Evolutionary conservation across 495 filamentous ascomycete species (phyloP).

Genomic region (Xylaria flabelliformis): DNA sequence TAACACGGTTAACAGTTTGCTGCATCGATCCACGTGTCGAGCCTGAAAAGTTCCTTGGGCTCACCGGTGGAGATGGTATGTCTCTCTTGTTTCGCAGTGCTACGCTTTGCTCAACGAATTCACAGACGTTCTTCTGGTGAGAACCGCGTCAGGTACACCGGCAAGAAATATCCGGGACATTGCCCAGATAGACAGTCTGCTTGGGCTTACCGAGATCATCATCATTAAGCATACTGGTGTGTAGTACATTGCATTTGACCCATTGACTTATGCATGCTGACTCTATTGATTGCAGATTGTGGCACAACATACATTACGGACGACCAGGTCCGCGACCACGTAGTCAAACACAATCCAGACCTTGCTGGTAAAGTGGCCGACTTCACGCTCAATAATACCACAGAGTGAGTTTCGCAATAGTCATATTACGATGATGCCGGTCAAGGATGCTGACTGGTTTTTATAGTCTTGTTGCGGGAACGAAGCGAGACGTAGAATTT

Average conservation of each 20-base stretch:
- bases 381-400: background rate
- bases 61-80: slow-evolving; percentile 1
- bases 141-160: slow-evolving; percentile 16
- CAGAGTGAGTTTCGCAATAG: background rate
- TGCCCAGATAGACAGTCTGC: background rate
- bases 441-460: background rate
- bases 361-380: slow-evolving; percentile 4
- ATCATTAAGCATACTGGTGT: slow-evolving; percentile 15
- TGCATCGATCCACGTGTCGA: slow-evolving; percentile 15
- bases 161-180: slow-evolving; percentile 14
- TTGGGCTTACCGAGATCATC: background rate
- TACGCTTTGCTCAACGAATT: background rate
- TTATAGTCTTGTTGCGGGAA: background rate
- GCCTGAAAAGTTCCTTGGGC: slow-evolving; percentile 4
- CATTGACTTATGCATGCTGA: background rate
- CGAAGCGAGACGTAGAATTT: background rate
- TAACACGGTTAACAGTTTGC: slow-evolving; percentile 7
- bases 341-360: background rate
- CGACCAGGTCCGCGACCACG: background rate
- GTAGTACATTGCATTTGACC: background rate
- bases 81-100: background rate
- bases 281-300: slow-evolving; percentile 1
- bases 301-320: slow-evolving; percentile 2
- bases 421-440: background rate
- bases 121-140: background rate